Conservation (phyloP, 2,329 filamentous ascomycete genomes). For the Trichophaea hybrida region DNA sequence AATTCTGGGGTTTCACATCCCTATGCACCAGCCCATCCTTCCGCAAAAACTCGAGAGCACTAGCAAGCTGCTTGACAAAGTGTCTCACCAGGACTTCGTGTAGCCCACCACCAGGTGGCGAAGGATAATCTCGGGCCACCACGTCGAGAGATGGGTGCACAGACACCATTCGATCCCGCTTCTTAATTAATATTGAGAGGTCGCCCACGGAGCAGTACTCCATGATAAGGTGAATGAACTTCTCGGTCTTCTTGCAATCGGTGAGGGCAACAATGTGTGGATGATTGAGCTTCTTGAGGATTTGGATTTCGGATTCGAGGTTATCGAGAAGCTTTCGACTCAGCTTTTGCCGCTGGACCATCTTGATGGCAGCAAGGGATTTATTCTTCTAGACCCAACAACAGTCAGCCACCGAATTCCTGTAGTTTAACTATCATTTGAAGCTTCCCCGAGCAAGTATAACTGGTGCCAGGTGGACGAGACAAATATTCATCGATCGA, state of each 20-base stretch:
- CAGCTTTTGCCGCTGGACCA: constrained; percentile 75
- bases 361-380: constrained; percentile 86
- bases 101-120: constrained; percentile 65
- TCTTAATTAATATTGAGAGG: constrained; percentile 90
- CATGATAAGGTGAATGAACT: constrained; percentile 94
- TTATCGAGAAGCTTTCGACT: constrained; percentile 96
- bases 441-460: too few relatives aligned
- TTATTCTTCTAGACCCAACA: constrained; percentile 46
- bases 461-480: too few relatives aligned
- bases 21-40: constrained; percentile 81
- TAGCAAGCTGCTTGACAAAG: constrained; percentile 87
- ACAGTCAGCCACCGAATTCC: background rate
- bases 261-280: constrained; percentile 94
- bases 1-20: constrained; percentile 93
- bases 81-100: constrained; percentile 94
- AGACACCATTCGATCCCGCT: constrained; percentile 63
- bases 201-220: constrained; percentile 96
- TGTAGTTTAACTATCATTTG: too few relatives aligned
- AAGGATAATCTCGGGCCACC: constrained; percentile 88
- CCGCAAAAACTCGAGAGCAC: constrained; percentile 78
- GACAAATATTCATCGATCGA: background rate
- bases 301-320: constrained; percentile 86
- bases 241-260: constrained; percentile 74
- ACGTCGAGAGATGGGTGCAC: constrained; percentile 64
- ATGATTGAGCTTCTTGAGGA: constrained; percentile 83